Conservation (phyloP, 345 rosid genomes). For the Eucalyptus globulus region DNA sequence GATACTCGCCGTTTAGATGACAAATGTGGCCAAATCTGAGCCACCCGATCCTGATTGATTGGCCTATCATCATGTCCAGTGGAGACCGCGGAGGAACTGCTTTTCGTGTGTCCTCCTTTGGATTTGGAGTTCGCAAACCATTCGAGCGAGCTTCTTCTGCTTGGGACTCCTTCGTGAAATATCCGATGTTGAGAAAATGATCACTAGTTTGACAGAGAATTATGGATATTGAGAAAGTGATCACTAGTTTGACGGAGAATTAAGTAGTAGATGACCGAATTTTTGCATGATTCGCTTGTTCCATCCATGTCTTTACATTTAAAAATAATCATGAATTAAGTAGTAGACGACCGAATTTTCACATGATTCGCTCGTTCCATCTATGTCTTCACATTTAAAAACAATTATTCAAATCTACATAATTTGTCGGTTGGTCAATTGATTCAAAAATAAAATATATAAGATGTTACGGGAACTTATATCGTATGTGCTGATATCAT, state of each 20-base stretch:
- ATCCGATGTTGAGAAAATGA: background rate
- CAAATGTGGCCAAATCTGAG: background rate
- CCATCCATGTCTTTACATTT: too few relatives aligned
- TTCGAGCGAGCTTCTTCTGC: background rate
- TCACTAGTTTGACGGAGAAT: background rate
- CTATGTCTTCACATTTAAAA: background rate
- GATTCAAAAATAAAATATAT: too few relatives aligned
- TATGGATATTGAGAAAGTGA: background rate
- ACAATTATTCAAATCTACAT: too few relatives aligned
- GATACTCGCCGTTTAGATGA: background rate
- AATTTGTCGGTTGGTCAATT: background rate
- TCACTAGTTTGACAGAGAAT: background rate
- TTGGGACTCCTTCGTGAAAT: background rate
- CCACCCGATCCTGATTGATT: background rate
- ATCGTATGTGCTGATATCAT: background rate
- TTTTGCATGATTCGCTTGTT: background rate
- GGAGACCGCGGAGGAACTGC: background rate
- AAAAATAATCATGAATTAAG: background rate
- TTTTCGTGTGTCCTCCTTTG: background rate
- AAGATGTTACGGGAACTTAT: rapidly evolving
- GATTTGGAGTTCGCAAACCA: background rate
- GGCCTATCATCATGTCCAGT: background rate
- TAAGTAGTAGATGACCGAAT: too few relatives aligned
- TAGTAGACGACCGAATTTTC: too few relatives aligned
- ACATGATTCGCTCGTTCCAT: background rate